Percentiles rank a stretch among this genome's conserved stretches.
Conservation (phyloP, 495 filamentous ascomycete species). For the Hyaloscypha hepaticicola region DNA sequence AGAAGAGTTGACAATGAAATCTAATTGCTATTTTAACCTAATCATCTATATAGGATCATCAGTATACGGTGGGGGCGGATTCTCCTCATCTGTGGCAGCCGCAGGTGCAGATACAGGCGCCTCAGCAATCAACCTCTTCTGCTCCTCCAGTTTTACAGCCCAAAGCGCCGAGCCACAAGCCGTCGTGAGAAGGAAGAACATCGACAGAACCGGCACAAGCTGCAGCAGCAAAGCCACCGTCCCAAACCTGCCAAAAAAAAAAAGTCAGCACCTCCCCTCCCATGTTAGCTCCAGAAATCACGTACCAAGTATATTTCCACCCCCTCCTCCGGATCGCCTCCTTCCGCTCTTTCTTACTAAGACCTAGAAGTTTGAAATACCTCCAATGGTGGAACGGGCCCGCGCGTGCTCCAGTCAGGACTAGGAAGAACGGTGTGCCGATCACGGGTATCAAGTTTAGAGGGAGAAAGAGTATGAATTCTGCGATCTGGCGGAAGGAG, state of each 20-base stretch:
- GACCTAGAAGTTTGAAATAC: constrained; percentile 82
- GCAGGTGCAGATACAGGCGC: constrained; percentile 1
- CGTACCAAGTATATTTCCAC: constrained; percentile 62
- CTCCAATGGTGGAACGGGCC: constrained; percentile 59
- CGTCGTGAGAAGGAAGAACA: constrained; percentile 83
- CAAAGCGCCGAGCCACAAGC: constrained; percentile 80
- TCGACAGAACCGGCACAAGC: constrained; percentile 79
- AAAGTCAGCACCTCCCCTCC: constrained; percentile 20
- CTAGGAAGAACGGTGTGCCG: constrained; percentile 75
- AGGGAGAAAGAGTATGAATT: constrained; percentile 76
- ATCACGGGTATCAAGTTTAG: constrained; percentile 88
- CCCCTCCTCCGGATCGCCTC: constrained; percentile 61
- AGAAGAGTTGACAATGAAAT: no score
- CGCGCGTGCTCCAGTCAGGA: constrained; percentile 61
- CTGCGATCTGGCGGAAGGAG: constrained; percentile 72
- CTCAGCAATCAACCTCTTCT: constrained; percentile 27
- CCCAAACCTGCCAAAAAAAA: constrained; percentile 44
- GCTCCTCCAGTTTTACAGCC: constrained; percentile 60
- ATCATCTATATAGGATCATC: constrained; percentile 29
- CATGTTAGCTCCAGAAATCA: not conserved
- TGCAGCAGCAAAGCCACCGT: constrained; percentile 58
- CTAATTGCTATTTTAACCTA: no score
- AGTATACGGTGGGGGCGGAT: constrained; percentile 24
- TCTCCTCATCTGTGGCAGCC: constrained; percentile 13
- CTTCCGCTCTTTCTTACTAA: constrained; percentile 60